Percentiles rank a stretch among this genome's conserved stretches.
phyloP scores from a whole-genome alignment of 177 flowering plant genomes.

The Tripterygium wilfordii region DNA sequence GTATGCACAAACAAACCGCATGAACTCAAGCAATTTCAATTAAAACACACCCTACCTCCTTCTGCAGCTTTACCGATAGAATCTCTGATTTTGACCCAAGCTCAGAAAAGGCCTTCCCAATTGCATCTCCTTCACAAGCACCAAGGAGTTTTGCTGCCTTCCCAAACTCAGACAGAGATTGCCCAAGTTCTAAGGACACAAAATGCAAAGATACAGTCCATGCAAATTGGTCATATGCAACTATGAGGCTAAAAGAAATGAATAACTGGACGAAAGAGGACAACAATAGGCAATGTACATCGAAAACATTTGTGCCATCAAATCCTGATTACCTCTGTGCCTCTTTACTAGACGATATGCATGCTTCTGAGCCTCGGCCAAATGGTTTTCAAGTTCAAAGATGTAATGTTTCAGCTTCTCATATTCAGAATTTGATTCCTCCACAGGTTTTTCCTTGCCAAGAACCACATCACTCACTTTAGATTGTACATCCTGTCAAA shows the following conservation, averaged over 20 bases:
- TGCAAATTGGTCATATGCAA: too few species aligned
- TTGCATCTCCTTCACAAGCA: constrained; percentile 72
- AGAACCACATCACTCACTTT: constrained; percentile 93
- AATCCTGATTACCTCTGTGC: constrained; percentile 68
- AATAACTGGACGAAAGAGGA: background rate
- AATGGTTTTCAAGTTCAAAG: constrained; percentile 91
- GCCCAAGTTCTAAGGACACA: constrained; percentile 66
- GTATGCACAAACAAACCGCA: too few species aligned
- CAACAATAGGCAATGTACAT: background rate
- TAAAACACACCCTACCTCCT: constrained; percentile 64
- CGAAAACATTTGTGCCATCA: background rate
- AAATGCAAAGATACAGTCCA: background rate
- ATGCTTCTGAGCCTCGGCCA: constrained; percentile 97
- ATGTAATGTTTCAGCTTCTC: constrained; percentile 85
- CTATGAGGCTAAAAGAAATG: background rate
- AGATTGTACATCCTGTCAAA: constrained; percentile 81
- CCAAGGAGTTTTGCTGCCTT: constrained; percentile 87
- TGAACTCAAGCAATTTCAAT: background rate
- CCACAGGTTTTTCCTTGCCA: constrained; percentile 96
- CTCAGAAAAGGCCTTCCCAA: constrained; percentile 91
- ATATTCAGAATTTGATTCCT: constrained; percentile 90
- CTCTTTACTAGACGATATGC: constrained; percentile 95
- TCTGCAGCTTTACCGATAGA: constrained; percentile 70
- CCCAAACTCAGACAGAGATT: constrained; percentile 87
- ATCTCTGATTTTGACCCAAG: constrained; percentile 79